Evolutionary conservation across 331 rosid species (phyloP).

Genomic region (Arachis monticola): DNA sequence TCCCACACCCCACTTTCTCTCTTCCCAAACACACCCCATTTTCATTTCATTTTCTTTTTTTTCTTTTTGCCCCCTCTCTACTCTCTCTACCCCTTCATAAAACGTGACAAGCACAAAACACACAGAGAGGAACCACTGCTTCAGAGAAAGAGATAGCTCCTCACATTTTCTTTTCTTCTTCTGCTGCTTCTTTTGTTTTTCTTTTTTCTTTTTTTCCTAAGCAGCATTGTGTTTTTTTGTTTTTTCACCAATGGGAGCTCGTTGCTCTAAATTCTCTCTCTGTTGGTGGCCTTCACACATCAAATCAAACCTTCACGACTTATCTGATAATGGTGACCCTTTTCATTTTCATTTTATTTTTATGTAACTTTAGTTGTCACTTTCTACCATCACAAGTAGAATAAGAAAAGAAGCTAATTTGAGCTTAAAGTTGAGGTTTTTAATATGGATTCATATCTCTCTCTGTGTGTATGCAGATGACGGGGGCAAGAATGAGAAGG

Average conservation of each 20-base stretch:
- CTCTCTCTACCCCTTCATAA: conserved; percentile 20
- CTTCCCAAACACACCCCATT: conserved; percentile 49
- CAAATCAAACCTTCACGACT: conserved; percentile 71
- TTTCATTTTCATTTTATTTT: background rate
- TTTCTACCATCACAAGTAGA: conserved; percentile 33
- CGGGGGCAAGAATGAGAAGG: conserved; percentile 59
- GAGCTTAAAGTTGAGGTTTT: conserved; percentile 15
- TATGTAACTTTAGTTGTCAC: conserved; percentile 29
- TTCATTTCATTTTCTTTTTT: conserved; percentile 18
- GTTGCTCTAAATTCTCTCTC: conserved; percentile 83
- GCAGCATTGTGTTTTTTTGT: conserved; percentile 19
- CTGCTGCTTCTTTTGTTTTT: too few relatives aligned
- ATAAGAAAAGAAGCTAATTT: background rate
- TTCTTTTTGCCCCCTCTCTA: conserved; percentile 1
- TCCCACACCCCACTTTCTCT: conserved; percentile 50
- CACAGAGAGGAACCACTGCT: conserved; percentile 12
- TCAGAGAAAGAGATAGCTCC: conserved; percentile 16
- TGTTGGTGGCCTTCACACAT: conserved; percentile 84
- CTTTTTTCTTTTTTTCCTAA: background rate
- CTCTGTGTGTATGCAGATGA: conserved; percentile 48
- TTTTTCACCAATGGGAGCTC: conserved; percentile 79
- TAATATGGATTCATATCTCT: conserved; percentile 32
- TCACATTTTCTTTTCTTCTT: background rate
- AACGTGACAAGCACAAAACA: conserved; percentile 27
- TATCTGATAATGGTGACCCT: conserved; percentile 63